Conservation (phyloP, 2,329 filamentous ascomycete genomes). For the Emericellopsis atlantica region DNA sequence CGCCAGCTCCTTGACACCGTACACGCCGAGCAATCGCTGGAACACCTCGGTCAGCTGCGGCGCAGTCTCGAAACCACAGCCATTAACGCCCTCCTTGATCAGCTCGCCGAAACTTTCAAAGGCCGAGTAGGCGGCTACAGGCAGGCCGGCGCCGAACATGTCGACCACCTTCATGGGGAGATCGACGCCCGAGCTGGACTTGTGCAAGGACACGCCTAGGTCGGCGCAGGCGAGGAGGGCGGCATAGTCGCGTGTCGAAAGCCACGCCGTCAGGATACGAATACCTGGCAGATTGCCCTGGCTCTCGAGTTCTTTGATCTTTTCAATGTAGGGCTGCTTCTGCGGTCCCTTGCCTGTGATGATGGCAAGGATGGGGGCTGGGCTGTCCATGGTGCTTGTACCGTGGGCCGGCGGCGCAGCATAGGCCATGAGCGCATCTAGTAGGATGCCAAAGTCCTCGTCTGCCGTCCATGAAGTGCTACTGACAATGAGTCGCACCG, state of each 20-base stretch:
- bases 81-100: conserved; percentile 79
- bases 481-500: conserved; percentile 65
- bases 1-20: conserved; percentile 39
- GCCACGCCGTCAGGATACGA: conserved; percentile 69
- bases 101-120: conserved; percentile 87
- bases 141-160: conserved; percentile 92
- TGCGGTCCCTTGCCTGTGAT: conserved; percentile 93
- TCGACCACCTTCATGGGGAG: conserved; percentile 98
- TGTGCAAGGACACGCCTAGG: conserved; percentile 83
- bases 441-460: conserved; percentile 82
- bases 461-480: conserved; percentile 97
- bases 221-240: conserved; percentile 73
- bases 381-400: conserved; percentile 22
- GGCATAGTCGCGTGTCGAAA: conserved; percentile 76
- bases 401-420: conserved; percentile 29
- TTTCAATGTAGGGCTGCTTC: conserved; percentile 59
- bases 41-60: conserved; percentile 53
- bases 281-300: conserved; percentile 56
- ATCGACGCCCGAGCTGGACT: conserved; percentile 86
- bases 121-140: conserved; percentile 72
- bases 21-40: conserved; percentile 44
- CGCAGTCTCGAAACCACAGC: conserved; percentile 67
- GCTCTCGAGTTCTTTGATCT: conserved; percentile 48
- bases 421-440: conserved; percentile 70
- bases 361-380: conserved; percentile 66